A percentile compares a stretch with the other conserved stretches of the same genome.
Conservation (phyloP, 2,329 filamentous ascomycete genomes). For the Alternaria dauci region DNA sequence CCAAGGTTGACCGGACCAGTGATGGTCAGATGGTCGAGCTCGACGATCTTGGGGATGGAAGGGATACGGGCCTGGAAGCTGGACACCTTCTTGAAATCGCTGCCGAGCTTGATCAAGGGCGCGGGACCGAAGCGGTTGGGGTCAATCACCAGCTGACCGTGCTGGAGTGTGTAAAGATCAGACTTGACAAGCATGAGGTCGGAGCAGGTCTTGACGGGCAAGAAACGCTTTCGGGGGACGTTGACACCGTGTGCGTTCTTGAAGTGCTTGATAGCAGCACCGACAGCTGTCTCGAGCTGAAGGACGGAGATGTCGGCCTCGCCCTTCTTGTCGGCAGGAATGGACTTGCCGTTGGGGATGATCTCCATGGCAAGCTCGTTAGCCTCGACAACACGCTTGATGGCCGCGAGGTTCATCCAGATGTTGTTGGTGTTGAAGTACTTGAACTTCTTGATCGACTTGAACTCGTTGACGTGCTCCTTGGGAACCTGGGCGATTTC, state of each 20-base stretch:
- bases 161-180: conserved; percentile 97
- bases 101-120: conserved; percentile 97
- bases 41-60: conserved; percentile 88
- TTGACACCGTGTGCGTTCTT: conserved; percentile 99
- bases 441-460: conserved; percentile 99
- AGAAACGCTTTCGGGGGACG: conserved; percentile 94
- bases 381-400: conserved; percentile 98
- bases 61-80: conserved; percentile 90
- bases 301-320: conserved; percentile 97
- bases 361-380: conserved; percentile 99
- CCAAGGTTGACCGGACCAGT: conserved; percentile 97
- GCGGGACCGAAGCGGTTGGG: conserved; percentile 95
- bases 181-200: conserved; percentile 99
- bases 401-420: conserved; percentile 96
- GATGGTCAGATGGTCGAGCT: conserved; percentile 94
- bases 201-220: conserved; percentile 99
- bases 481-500: conserved; percentile 99
- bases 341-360: conserved; percentile 98
- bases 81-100: conserved; percentile 99
- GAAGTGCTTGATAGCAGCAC: conserved; percentile 98
- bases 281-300: conserved; percentile 98
- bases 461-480: conserved; percentile 99
- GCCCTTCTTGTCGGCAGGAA: conserved; percentile 99
- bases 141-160: conserved; percentile 97
- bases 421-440: conserved; percentile 99